Conservation (phyloP, 169 alveolate genomes). For the Plasmodium falciparum region DNA sequence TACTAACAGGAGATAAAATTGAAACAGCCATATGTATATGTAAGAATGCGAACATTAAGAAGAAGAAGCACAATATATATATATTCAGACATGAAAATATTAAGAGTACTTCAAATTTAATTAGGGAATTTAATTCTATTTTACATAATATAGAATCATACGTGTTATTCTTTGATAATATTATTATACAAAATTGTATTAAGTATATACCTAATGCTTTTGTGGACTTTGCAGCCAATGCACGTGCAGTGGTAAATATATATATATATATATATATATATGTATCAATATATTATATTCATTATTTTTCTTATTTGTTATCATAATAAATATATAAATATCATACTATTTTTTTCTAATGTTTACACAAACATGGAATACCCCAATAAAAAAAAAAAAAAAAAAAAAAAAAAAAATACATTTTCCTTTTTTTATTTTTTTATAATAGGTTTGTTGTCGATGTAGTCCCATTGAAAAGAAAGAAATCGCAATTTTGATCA, state of each 20-base stretch:
- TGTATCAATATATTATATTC: background rate
- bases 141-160: constrained; percentile 63
- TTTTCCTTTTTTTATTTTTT: background rate
- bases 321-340: background rate
- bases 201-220: constrained; percentile 69
- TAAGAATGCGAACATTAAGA: constrained; percentile 95
- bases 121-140: constrained; percentile 68
- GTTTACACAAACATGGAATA: too few relatives aligned
- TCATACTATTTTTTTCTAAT: background rate
- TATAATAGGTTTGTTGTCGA: constrained; percentile 95
- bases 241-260: constrained; percentile 72
- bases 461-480: constrained; percentile 99
- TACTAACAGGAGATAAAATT: constrained; percentile 99
- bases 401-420: background rate
- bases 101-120: constrained; percentile 73
- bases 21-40: constrained; percentile 99
- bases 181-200: constrained; percentile 69
- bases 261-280: background rate
- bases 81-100: constrained; percentile 81
- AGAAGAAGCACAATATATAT: constrained; percentile 81
- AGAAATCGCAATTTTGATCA: constrained; percentile 91
- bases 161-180: constrained; percentile 67
- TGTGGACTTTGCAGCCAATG: constrained; percentile 71
- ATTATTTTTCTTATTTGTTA: background rate
- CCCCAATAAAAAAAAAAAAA: too few relatives aligned